Conservation (phyloP, 805 yeast genomes). For the Candida fluviatilis region DNA sequence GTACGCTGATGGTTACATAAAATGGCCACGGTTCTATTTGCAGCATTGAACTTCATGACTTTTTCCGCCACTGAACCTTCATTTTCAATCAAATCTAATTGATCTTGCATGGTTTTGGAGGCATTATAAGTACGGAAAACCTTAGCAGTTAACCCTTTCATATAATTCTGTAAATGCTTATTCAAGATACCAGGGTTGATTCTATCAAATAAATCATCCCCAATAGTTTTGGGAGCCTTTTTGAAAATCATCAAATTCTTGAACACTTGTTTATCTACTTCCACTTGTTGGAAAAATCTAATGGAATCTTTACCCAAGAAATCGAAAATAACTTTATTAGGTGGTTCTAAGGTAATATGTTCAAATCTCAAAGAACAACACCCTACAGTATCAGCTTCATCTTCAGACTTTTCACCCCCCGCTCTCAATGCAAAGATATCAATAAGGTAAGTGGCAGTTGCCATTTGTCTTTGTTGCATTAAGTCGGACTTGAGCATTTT, state of each 20-base stretch:
- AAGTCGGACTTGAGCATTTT: constrained; percentile 63
- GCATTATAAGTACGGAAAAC: constrained; percentile 98
- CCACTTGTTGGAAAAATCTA: constrained; percentile 86
- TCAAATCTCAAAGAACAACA: constrained; percentile 92
- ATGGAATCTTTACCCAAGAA: constrained; percentile 95
- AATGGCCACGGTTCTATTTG: constrained; percentile 92
- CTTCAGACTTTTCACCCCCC: constrained; percentile 96
- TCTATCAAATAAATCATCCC: constrained; percentile 90
- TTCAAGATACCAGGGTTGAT: constrained; percentile 79
- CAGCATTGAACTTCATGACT: constrained; percentile 85
- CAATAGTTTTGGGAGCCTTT: constrained; percentile 82
- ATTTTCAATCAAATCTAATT: constrained; percentile 77
- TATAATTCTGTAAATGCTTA: constrained; percentile 81
- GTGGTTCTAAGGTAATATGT: constrained; percentile 82
- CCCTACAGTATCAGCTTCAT: constrained; percentile 97
- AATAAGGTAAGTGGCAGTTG: constrained; percentile 88
- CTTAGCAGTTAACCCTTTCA: constrained; percentile 93
- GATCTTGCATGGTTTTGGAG: constrained; percentile 95
- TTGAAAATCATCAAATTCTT: constrained; percentile 84
- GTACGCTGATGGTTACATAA: constrained; percentile 96
- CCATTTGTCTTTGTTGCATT: constrained; percentile 87
- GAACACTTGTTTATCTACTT: constrained; percentile 88
- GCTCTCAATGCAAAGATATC: constrained; percentile 95
- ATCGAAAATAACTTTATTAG: constrained; percentile 81
- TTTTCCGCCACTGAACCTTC: constrained; percentile 87